Conservation (phyloP, 1,284 basidiomycete genomes). For the Nidula niveotomentosa region DNA sequence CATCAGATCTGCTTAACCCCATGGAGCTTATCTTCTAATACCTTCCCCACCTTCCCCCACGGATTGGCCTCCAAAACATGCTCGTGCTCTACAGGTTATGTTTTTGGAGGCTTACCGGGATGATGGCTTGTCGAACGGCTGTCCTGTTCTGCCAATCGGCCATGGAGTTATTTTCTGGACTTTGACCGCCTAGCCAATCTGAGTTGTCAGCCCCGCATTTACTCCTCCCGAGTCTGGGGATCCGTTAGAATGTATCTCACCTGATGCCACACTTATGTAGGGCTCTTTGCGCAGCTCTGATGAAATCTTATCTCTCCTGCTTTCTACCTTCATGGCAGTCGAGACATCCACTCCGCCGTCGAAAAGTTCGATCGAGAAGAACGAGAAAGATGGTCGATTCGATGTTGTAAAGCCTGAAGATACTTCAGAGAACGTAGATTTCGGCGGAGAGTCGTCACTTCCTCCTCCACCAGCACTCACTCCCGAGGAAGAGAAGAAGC, state of each 20-base stretch:
- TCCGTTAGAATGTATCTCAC: no score
- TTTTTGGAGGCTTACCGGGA: background rate
- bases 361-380: background rate
- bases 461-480: constrained; percentile 48
- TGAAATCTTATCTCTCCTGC: background rate
- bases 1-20: background rate
- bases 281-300: background rate
- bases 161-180: background rate
- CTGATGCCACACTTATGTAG: background rate
- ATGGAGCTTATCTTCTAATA: background rate
- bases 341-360: background rate
- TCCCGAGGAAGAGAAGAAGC: constrained; percentile 47
- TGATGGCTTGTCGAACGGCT: background rate
- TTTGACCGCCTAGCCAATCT: background rate
- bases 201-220: background rate
- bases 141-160: background rate
- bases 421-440: constrained; percentile 18
- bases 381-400: background rate
- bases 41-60: background rate
- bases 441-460: constrained; percentile 37
- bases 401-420: background rate
- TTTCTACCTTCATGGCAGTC: background rate
- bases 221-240: no score
- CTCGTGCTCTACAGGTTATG: background rate
- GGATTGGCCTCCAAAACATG: background rate